These are phyloP conservation scores for Scheffersomyces illinoinensis DNA, from an alignment of 1,139 yeast species.

Conservation along the genomic window DNA sequence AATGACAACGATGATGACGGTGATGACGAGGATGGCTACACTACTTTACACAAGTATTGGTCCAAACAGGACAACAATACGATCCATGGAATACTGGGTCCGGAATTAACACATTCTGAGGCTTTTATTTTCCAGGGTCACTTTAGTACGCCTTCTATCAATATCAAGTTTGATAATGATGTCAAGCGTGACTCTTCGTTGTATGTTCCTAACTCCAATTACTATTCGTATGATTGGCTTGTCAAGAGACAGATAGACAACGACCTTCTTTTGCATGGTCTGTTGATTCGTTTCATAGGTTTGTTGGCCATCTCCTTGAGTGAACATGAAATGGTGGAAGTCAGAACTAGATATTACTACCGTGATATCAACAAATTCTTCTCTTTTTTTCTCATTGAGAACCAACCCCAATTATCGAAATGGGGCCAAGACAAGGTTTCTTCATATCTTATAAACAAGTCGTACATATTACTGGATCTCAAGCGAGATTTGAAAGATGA, in stretches of 20 bases:
- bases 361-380: conserved; percentile 13
- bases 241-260: conserved; percentile 27
- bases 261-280: conserved; percentile 34
- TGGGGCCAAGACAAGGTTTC: conserved; percentile 28
- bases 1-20: conserved; percentile 17
- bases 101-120: conserved; percentile 25
- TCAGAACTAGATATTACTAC: not conserved
- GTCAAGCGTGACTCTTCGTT: conserved; percentile 27
- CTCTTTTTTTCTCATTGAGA: conserved; percentile 3
- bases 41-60: conserved; percentile 42
- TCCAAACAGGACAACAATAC: conserved; percentile 29
- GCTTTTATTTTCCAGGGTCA: conserved; percentile 37
- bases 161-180: conserved; percentile 36
- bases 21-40: conserved; percentile 23
- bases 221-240: conserved; percentile 38
- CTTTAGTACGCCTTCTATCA: conserved; percentile 33
- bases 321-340: conserved; percentile 45
- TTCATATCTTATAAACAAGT: conserved; percentile 20
- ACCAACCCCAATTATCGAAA: not conserved
- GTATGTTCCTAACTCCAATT: conserved; percentile 40
- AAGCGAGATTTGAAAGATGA: conserved; percentile 13
- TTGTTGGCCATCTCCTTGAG: conserved; percentile 36
- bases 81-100: conserved; percentile 36
- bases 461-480: conserved; percentile 23
- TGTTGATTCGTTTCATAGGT: conserved; percentile 41